Conservation (phyloP, 2,329 filamentous ascomycete species). For the Eurotiales sp. region DNA sequence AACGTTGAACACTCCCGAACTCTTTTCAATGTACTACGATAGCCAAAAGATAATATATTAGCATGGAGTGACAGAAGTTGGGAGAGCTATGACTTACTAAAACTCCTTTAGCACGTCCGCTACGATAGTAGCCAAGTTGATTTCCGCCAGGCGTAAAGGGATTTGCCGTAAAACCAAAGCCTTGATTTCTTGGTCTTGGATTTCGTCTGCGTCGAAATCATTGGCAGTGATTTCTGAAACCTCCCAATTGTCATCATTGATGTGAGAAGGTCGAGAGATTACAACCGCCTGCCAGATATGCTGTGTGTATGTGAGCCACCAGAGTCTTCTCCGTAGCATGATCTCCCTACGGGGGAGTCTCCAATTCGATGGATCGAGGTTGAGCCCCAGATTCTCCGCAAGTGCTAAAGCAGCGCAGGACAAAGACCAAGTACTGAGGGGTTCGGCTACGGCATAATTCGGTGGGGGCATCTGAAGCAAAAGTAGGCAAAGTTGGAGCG, state of each 20-base stretch:
- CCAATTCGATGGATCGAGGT: slow-evolving; percentile 5
- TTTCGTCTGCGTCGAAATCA: slow-evolving; percentile 2
- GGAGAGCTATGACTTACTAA: background rate
- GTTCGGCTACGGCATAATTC: slow-evolving; percentile 4
- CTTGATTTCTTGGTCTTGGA: background rate
- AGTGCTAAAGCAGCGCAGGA: background rate
- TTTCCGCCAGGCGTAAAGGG: background rate
- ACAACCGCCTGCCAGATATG: slow-evolving; percentile 3
- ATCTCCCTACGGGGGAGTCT: slow-evolving; percentile 4
- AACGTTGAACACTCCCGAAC: background rate
- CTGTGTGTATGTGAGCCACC: slow-evolving; percentile 5
- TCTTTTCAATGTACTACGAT: background rate
- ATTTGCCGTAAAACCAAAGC: background rate
- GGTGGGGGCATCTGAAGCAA: background rate
- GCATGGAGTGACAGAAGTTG: background rate
- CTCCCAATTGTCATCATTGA: slow-evolving; percentile 2
- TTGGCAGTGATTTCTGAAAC: background rate
- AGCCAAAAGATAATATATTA: background rate
- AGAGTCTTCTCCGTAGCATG: slow-evolving; percentile 1
- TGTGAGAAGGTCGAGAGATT: background rate
- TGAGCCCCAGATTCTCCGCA: slow-evolving; percentile 2
- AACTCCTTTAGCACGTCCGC: slow-evolving; percentile 2
- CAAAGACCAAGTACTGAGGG: background rate
- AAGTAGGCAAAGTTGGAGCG: slow-evolving; percentile 1
- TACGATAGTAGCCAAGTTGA: background rate